Conservation (phyloP, 257 asterid genomes). For the Scutellaria minor region DNA sequence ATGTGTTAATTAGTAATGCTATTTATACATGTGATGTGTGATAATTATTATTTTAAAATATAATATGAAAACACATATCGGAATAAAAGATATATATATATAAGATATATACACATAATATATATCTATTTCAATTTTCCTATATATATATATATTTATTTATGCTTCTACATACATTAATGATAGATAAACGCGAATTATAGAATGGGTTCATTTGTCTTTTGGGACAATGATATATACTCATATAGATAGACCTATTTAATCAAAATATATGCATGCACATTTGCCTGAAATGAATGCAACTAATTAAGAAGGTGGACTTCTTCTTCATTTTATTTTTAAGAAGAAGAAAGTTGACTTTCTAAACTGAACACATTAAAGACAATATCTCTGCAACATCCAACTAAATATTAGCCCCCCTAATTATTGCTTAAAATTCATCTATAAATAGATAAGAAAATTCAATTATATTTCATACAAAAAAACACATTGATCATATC, state of each 20-base stretch:
- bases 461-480: constrained; percentile 23
- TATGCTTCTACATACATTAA: too few species aligned
- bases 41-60: too few species aligned
- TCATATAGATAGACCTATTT: background rate
- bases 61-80: too few species aligned
- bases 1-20: too few species aligned
- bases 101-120: too few species aligned
- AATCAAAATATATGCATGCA: background rate
- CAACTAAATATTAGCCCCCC: background rate
- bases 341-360: too few species aligned
- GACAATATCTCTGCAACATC: background rate
- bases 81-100: too few species aligned
- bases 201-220: too few species aligned
- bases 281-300: background rate
- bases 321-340: background rate
- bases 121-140: too few species aligned
- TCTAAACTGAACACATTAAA: background rate
- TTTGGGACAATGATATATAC: background rate
- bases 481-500: background rate
- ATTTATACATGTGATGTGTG: too few species aligned
- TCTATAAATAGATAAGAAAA: background rate
- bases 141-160: too few species aligned
- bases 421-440: background rate
- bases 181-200: too few species aligned
- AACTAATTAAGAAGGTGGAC: background rate